Conservation (phyloP, 2,329 filamentous ascomycete species). For the Aureobasidium sp. region DNA sequence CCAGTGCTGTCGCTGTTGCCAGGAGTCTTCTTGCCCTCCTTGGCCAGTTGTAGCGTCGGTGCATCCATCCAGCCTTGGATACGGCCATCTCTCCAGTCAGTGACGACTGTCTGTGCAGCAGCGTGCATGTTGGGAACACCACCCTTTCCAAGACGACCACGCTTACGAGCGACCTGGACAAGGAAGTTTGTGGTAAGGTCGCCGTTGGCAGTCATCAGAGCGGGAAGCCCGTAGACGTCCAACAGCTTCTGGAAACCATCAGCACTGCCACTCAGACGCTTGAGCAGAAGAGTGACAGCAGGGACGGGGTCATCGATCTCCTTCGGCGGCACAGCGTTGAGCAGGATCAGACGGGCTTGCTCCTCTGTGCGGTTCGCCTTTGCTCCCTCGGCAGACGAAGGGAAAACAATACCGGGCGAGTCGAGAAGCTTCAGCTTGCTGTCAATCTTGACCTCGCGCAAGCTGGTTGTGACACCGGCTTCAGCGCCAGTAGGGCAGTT, state of each 20-base stretch:
- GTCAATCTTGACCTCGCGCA: slow-evolving; percentile 88
- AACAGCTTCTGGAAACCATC: slow-evolving; percentile 73
- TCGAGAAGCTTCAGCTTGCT: slow-evolving; percentile 90
- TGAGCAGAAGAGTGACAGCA: slow-evolving; percentile 76
- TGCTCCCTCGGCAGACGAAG: slow-evolving; percentile 47
- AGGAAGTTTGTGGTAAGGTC: slow-evolving; percentile 86
- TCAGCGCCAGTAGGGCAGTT: slow-evolving; percentile 84
- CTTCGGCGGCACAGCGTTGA: slow-evolving; percentile 89
- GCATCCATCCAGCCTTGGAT: slow-evolving; percentile 20
- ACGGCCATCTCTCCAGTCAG: slow-evolving; percentile 53
- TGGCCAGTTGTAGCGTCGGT: slow-evolving; percentile 10
- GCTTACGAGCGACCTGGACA: slow-evolving; percentile 88
- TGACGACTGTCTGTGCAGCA: slow-evolving; percentile 87
- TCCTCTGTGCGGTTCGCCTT: slow-evolving; percentile 51
- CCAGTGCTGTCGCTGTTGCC: slow-evolving; percentile 10
- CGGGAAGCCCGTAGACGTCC: slow-evolving; percentile 74
- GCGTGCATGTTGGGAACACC: slow-evolving; percentile 83
- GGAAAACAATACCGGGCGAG: slow-evolving; percentile 92
- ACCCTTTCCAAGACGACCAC: slow-evolving; percentile 79
- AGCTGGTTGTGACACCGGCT: slow-evolving; percentile 82
- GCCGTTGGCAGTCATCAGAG: slow-evolving; percentile 61
- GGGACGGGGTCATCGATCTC: slow-evolving; percentile 90
- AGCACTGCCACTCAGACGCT: slow-evolving; percentile 65
- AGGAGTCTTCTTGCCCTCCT: slow-evolving; percentile 10
- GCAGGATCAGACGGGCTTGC: slow-evolving; percentile 71